Conservation (phyloP, 2,329 filamentous ascomycete genomes). For the Penicillium decumbens region DNA sequence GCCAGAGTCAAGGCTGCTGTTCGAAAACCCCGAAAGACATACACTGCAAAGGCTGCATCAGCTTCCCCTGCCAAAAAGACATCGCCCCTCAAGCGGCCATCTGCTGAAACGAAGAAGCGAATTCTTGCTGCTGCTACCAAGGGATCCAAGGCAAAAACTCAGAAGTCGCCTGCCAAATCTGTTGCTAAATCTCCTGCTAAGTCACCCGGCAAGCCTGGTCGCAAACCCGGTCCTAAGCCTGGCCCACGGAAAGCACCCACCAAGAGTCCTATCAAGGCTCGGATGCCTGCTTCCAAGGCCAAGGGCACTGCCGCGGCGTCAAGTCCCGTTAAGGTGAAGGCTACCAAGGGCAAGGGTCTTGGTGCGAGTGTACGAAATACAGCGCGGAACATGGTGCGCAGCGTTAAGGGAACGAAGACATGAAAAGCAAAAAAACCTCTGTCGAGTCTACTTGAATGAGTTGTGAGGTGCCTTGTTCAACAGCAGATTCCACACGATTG, state of each 20-base stretch:
- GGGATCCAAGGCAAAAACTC: constrained; percentile 7
- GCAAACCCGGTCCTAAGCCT: constrained; percentile 9
- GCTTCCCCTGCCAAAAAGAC: constrained; percentile 17
- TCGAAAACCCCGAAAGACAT: constrained; percentile 11
- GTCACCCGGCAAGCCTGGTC: constrained; percentile 1
- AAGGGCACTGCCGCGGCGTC: constrained; percentile 5
- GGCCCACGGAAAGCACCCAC: constrained; percentile 5
- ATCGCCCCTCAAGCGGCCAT: constrained; percentile 27
- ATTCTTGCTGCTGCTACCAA: constrained; percentile 25
- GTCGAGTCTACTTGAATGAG: not conserved
- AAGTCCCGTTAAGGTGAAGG: constrained; percentile 4
- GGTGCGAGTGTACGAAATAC: constrained; percentile 14
- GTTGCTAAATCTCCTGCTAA: constrained; percentile 13
- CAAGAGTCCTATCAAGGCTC: constrained; percentile 17
- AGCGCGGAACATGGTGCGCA: constrained; percentile 15
- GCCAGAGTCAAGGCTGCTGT: constrained; percentile 27
- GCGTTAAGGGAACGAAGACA: constrained; percentile 14
- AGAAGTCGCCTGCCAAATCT: constrained; percentile 13
- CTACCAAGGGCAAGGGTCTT: constrained; percentile 7
- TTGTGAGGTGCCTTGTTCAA: not conserved
- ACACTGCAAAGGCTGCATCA: constrained; percentile 12
- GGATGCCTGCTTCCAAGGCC: constrained; percentile 7
- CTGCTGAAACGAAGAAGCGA: constrained; percentile 29
- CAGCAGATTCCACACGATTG: not conserved
- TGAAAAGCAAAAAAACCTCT: not conserved